Conservation (phyloP, 257 asterid species). For the Scutellaria barbata region DNA sequence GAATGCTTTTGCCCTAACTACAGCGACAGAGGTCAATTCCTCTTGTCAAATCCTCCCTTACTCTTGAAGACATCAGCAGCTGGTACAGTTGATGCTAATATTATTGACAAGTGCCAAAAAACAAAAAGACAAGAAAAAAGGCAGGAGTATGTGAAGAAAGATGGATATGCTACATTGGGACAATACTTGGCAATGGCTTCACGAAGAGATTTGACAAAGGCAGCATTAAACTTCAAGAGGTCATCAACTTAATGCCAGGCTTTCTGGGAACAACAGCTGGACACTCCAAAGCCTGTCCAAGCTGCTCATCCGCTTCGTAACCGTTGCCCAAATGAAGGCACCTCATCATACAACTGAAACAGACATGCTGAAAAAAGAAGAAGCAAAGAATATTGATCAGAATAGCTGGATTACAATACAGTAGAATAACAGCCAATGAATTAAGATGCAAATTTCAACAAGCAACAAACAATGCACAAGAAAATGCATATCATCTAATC, state of each 20-base stretch:
- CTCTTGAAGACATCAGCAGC: constrained; percentile 91
- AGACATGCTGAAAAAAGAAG: neutral
- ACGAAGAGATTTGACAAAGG: constrained; percentile 82
- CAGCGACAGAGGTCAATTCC: constrained; percentile 82
- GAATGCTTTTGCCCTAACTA: constrained; percentile 91
- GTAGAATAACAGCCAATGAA: too few species aligned
- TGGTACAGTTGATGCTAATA: constrained; percentile 95
- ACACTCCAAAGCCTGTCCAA: constrained; percentile 82
- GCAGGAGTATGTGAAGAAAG: neutral
- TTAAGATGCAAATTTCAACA: too few species aligned
- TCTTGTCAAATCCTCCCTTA: constrained; percentile 77
- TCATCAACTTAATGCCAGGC: constrained; percentile 96
- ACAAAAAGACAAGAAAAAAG: neutral
- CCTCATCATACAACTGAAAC: neutral
- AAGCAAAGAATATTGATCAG: neutral
- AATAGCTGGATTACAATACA: neutral
- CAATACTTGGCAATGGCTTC: constrained; percentile 86
- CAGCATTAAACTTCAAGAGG: constrained; percentile 86
- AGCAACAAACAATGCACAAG: neutral
- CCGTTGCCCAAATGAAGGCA: constrained; percentile 55
- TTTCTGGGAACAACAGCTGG: constrained; percentile 99
- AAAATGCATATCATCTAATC: neutral
- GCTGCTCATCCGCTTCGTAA: constrained; percentile 71
- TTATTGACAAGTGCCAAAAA: constrained; percentile 73
- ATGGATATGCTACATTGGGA: constrained; percentile 60